Evolutionary conservation across 352 stramenopile genomes (phyloP).

Genomic region (Achlya hypogyna): DNA sequence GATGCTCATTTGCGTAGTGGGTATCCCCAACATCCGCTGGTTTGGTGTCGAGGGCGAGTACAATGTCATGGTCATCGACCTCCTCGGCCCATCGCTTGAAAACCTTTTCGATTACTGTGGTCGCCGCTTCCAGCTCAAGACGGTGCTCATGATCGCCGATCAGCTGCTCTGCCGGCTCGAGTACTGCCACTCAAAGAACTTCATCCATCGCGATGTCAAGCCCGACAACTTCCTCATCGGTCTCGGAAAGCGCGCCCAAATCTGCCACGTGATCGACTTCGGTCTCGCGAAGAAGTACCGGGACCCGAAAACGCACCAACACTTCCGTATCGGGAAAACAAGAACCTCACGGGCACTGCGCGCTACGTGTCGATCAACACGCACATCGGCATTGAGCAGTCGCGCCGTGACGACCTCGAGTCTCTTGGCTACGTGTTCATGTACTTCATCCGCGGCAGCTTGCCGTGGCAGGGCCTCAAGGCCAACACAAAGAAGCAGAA

Average conservation of each 20-base stretch:
- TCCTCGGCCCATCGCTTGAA: slow-evolving; percentile 76
- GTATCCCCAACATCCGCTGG: slow-evolving; percentile 88
- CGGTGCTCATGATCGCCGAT: slow-evolving; percentile 90
- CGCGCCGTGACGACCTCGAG: slow-evolving; percentile 89
- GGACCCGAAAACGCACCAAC: slow-evolving; percentile 87
- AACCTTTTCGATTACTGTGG: slow-evolving; percentile 94
- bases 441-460: slow-evolving; percentile 85
- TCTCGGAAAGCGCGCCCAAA: slow-evolving; percentile 77
- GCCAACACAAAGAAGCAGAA: slow-evolving; percentile 96
- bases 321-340: slow-evolving; percentile 94
- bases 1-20: slow-evolving; percentile 63
- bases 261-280: slow-evolving; percentile 95
- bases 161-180: slow-evolving; percentile 88
- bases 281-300: slow-evolving; percentile 91
- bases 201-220: slow-evolving; percentile 95
- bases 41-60: slow-evolving; percentile 80
- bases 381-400: slow-evolving; percentile 89
- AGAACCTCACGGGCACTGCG: slow-evolving; percentile 90
- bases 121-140: slow-evolving; percentile 88
- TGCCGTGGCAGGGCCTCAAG: slow-evolving; percentile 93
- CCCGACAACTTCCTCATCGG: slow-evolving; percentile 95
- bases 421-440: slow-evolving; percentile 85
- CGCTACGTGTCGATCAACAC: slow-evolving; percentile 93
- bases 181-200: slow-evolving; percentile 92
- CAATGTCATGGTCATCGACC: slow-evolving; percentile 84